Base-by-base conservation (phyloP, 805 yeast genomes). In the Osmozyma mogii region DNA sequence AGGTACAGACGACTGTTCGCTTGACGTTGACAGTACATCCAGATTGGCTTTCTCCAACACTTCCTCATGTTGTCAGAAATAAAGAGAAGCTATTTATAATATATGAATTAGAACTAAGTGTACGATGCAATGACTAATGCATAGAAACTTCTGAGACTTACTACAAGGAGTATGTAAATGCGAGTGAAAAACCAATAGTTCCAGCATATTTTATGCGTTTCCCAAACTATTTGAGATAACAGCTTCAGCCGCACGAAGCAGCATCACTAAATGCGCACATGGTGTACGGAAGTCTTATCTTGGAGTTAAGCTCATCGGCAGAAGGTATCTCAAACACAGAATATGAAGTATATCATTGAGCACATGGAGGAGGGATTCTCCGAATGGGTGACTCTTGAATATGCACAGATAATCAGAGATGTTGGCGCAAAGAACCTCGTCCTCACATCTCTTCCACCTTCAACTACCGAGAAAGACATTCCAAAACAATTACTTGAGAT, bases 341-440 rank as follows among this genome's bases (percentile, higher is more conserved):
- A 15, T 25, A 84, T 84, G 94, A 85, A 84, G 57, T 89, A 87
- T 66, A 75, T 92, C 30, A 87, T 89, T 30, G 98, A 89, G 56
- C 98, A 89, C 52, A 89, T 89, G 96, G 98, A 89, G 56, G 82
- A 76, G 37, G 97, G 95, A 1, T 85, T 89, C 69, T 84, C 95
- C 40, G 92, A 83, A 41, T 89, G 98, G 98, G 97, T 89, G 24
- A 70, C 73, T 17, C 65, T 92, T 5, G 98, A 89, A 48, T 89
- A 89, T 56, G 58, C 74, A 16, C 84, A 82, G 45, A 88, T 89
- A 35, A 73, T 87, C 27, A 65, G 72, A 31, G 96, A 89, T 37
- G 78, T 89, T 5, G 96, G 96, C 2, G 59, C 64, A 12, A 78
- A 74, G 16, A 84, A 87, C 50, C 63, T 89, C 25, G 61, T 80